Evolutionary conservation across 306 rosid species (phyloP).

Genomic region (Spatholobus suberectus): DNA sequence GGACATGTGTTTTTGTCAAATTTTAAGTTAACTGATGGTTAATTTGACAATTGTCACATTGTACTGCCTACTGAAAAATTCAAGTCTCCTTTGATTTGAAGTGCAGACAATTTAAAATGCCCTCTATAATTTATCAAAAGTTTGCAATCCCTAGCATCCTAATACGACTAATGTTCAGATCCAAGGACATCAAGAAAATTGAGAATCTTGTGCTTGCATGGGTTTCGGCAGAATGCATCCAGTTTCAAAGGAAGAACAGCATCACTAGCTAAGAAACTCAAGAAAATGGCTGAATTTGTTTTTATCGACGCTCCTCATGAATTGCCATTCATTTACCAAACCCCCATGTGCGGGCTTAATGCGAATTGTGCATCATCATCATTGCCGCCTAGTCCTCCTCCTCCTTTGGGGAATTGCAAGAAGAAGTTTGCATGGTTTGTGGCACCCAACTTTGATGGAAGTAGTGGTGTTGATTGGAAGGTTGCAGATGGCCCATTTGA

Average conservation of each 20-base stretch:
- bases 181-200: slow-evolving; percentile 62
- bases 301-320: slow-evolving; percentile 88
- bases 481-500: slow-evolving; percentile 74
- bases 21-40: no score
- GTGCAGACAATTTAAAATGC: slow-evolving; percentile 2
- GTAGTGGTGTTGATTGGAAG: slow-evolving; percentile 59
- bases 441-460: slow-evolving; percentile 50
- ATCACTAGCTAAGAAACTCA: slow-evolving; percentile 84
- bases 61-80: slow-evolving; percentile 4
- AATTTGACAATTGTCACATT: background rate
- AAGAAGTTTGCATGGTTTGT: slow-evolving; percentile 88
- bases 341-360: slow-evolving; percentile 24
- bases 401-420: slow-evolving; percentile 65
- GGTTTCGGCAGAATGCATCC: slow-evolving; percentile 92
- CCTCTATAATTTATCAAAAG: slow-evolving; percentile 17
- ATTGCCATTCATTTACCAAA: slow-evolving; percentile 81
- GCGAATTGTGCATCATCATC: slow-evolving; percentile 43
- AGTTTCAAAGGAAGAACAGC: slow-evolving; percentile 90
- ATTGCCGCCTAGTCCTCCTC: slow-evolving; percentile 52
- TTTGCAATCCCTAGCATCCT: slow-evolving; percentile 30
- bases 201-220: slow-evolving; percentile 88
- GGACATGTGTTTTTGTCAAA: slow-evolving; percentile 6
- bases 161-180: slow-evolving; percentile 53
- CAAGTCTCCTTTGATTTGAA: slow-evolving; percentile 26
- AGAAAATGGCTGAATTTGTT: slow-evolving; percentile 68